Evolutionary conservation across 306 rosid species (phyloP).

Genomic region (Hippophae gyantsensis): DNA sequence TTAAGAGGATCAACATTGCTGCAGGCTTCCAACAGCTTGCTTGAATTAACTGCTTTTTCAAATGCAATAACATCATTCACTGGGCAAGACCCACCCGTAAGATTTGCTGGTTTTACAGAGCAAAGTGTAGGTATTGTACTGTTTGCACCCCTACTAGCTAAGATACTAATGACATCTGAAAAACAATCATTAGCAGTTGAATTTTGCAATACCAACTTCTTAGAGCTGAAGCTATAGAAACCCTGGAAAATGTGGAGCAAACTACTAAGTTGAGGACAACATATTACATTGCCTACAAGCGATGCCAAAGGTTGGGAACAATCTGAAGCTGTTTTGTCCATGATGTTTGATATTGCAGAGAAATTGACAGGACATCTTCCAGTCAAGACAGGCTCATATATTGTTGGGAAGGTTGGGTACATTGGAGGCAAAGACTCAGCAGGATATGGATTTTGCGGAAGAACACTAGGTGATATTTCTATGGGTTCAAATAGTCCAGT

Average conservation of each 20-base stretch:
- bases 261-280: constrained; percentile 90
- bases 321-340: constrained; percentile 85
- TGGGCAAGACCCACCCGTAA: constrained; percentile 88
- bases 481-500: constrained; percentile 74
- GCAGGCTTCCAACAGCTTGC: constrained; percentile 84
- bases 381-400: constrained; percentile 74
- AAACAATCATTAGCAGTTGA: constrained; percentile 64
- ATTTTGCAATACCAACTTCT: constrained; percentile 58
- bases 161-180: constrained; percentile 65
- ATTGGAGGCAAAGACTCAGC: constrained; percentile 60
- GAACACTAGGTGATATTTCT: constrained; percentile 87
- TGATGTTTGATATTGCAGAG: constrained; percentile 50
- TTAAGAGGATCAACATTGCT: constrained; percentile 80
- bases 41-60: constrained; percentile 69
- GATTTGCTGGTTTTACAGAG: constrained; percentile 64
- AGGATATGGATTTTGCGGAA: constrained; percentile 69
- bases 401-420: constrained; percentile 78
- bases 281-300: constrained; percentile 73
- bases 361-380: constrained; percentile 91
- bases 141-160: constrained; percentile 84
- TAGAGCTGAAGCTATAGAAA: constrained; percentile 46
- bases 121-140: constrained; percentile 59
- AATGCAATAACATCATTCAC: constrained; percentile 64
- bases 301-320: constrained; percentile 81
- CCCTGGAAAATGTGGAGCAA: constrained; percentile 87